These are phyloP conservation scores for Rhodosporidiobolus sp. DNA, from an alignment of 768 basidiomycete species.

Conservation along the genomic window DNA sequence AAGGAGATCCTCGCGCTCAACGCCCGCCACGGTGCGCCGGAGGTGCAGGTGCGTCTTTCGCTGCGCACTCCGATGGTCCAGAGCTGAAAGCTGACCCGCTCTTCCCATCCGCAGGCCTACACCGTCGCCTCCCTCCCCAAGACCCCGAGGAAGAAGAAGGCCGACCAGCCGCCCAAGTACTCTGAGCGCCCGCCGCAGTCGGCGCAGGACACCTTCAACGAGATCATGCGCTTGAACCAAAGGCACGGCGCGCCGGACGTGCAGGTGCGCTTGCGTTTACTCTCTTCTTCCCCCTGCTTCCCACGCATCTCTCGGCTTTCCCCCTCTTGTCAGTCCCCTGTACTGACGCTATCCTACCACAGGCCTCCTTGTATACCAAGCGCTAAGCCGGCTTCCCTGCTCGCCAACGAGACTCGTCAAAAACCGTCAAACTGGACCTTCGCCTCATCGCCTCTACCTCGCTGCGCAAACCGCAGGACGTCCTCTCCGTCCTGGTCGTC, in stretches of 20 bases:
- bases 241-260: neutral
- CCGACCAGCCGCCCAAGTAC: neutral
- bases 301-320: no score
- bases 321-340: no score
- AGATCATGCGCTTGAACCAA: conserved; percentile 5
- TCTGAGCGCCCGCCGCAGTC: neutral
- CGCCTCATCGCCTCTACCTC: no score
- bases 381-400: no score
- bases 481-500: no score
- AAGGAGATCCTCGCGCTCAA: conserved; percentile 21
- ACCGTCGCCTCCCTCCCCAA: neutral
- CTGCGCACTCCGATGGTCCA: no score
- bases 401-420: no score
- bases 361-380: no score
- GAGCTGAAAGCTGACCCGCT: neutral
- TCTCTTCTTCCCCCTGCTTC: neutral
- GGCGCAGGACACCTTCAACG: neutral
- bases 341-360: no score
- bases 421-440: no score
- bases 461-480: no score
- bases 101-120: neutral
- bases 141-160: conserved; percentile 3
- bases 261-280: neutral
- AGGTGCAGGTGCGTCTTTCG: conserved; percentile 19
- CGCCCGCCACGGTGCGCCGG: conserved; percentile 19